phyloP scores from a whole-genome alignment of 139 green algal genomes.

The Dunaliella primolecta region DNA sequence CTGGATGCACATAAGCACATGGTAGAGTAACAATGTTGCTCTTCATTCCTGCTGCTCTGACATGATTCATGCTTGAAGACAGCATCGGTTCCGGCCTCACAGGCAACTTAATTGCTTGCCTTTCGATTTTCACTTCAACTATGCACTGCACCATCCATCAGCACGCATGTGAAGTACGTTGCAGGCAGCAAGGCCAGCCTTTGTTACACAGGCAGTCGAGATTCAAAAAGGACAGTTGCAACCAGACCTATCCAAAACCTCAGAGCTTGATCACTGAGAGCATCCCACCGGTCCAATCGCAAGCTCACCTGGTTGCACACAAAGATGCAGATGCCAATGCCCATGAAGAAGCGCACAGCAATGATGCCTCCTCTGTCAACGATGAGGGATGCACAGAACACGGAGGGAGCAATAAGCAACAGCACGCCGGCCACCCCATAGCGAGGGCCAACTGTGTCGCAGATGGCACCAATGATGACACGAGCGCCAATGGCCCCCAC shows the following conservation, averaged over 20 bases:
- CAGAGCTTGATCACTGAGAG: constrained; percentile 39
- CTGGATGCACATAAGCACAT: constrained; percentile 80
- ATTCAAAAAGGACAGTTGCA: background rate
- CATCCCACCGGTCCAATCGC: too few relatives aligned
- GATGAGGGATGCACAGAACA: constrained; percentile 72
- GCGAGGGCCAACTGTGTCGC: constrained; percentile 77
- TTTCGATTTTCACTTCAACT: background rate
- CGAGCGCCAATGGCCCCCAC: constrained; percentile 61
- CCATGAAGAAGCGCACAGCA: constrained; percentile 70
- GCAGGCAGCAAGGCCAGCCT: background rate
- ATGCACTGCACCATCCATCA: background rate
- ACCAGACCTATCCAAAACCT: background rate
- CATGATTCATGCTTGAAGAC: background rate
- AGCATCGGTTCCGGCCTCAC: too few relatives aligned
- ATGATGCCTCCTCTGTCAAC: constrained; percentile 41
- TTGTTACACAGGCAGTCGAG: background rate
- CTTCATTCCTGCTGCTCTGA: background rate
- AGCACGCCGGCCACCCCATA: constrained; percentile 35
- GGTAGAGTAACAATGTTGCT: background rate
- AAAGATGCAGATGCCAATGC: constrained; percentile 71
- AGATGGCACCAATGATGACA: constrained; percentile 66
- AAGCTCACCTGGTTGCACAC: constrained; percentile 88
- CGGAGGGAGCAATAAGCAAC: constrained; percentile 38
- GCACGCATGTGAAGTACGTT: background rate
- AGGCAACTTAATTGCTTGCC: too few relatives aligned